Percentiles rank a stretch among this genome's conserved stretches.
phyloP scores from a whole-genome alignment of 2,329 filamentous ascomycete species.

The Elsinoe batatas region DNA sequence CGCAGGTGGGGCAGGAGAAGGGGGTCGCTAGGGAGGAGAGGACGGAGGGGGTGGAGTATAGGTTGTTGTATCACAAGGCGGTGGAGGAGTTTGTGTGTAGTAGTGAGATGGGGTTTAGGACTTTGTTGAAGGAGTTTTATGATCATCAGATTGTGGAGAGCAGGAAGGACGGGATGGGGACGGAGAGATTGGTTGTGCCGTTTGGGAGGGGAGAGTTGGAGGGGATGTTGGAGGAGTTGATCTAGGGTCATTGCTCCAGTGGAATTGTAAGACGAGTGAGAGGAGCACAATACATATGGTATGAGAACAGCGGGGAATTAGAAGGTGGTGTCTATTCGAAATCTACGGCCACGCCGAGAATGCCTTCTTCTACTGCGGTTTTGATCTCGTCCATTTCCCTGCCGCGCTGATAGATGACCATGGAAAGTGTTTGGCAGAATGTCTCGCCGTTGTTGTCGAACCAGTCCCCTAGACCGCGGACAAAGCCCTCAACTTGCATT shows the following conservation, averaged over 20 bases:
- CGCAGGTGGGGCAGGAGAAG: constrained; percentile 11
- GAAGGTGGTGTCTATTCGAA: constrained; percentile 15
- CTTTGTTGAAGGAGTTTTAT: constrained; percentile 91
- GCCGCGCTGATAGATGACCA: constrained; percentile 47
- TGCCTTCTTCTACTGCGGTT: constrained; percentile 56
- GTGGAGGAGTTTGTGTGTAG: constrained; percentile 95
- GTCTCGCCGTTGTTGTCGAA: constrained; percentile 56
- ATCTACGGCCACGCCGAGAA: constrained; percentile 52
- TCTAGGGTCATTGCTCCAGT: constrained; percentile 16
- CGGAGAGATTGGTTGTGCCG: constrained; percentile 75
- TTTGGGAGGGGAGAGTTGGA: constrained; percentile 84
- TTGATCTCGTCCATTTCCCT: constrained; percentile 48
- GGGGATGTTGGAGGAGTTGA: constrained; percentile 69
- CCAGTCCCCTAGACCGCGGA: constrained; percentile 46
- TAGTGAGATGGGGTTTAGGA: constrained; percentile 91
- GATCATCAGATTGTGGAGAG: constrained; percentile 97
- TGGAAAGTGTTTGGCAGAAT: constrained; percentile 48
- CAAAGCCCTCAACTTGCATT: constrained; percentile 46
- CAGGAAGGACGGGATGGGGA: constrained; percentile 73
- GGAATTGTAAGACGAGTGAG: not conserved
- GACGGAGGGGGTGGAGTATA: constrained; percentile 69
- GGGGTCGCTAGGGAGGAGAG: constrained; percentile 5
- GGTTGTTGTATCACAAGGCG: constrained; percentile 86
- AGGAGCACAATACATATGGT: not conserved
- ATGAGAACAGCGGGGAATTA: not conserved